phyloP scores from a whole-genome alignment of 139 green algal genomes.

The Medakamo hakoo region DNA sequence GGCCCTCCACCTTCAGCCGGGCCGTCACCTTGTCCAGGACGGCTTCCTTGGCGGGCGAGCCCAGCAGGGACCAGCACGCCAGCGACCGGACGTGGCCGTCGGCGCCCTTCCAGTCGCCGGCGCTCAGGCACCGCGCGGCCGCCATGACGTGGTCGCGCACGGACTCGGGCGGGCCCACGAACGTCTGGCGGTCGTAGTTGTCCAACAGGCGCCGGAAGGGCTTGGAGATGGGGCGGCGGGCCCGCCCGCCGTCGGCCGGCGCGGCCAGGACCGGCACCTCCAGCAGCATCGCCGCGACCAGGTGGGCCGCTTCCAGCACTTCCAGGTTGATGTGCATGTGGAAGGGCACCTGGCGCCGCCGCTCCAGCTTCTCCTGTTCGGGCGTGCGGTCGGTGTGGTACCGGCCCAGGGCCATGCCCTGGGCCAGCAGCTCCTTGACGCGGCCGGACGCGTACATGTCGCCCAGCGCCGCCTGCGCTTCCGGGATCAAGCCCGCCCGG shows the following conservation, averaged over 20 bases:
- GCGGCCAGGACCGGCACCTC: slow-evolving; percentile 35
- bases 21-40: slow-evolving; percentile 58
- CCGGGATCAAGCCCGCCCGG: slow-evolving; percentile 62
- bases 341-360: slow-evolving; percentile 91
- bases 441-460: slow-evolving; percentile 86
- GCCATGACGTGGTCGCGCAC: slow-evolving; percentile 95
- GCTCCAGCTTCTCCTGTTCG: slow-evolving; percentile 93
- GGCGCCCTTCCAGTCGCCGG: slow-evolving; percentile 70
- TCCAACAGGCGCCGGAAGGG: slow-evolving; percentile 79
- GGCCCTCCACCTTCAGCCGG: slow-evolving; percentile 59
- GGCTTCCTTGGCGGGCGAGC: slow-evolving; percentile 37
- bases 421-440: slow-evolving; percentile 95
- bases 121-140: slow-evolving; percentile 32
- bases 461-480: slow-evolving; percentile 75
- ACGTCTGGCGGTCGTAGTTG: slow-evolving; percentile 84
- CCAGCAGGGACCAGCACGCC: slow-evolving; percentile 62
- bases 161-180: slow-evolving; percentile 87
- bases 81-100: slow-evolving; percentile 46
- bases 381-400: slow-evolving; percentile 52
- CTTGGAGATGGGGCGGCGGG: slow-evolving; percentile 48
- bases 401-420: slow-evolving; percentile 30
- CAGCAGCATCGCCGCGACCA: slow-evolving; percentile 87
- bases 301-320: slow-evolving; percentile 81
- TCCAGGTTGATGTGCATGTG: slow-evolving; percentile 99
- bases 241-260: slow-evolving; percentile 51